Evolutionary conservation across 495 filamentous ascomycete genomes (phyloP).

Genomic region (Aspergillus sparsus): DNA sequence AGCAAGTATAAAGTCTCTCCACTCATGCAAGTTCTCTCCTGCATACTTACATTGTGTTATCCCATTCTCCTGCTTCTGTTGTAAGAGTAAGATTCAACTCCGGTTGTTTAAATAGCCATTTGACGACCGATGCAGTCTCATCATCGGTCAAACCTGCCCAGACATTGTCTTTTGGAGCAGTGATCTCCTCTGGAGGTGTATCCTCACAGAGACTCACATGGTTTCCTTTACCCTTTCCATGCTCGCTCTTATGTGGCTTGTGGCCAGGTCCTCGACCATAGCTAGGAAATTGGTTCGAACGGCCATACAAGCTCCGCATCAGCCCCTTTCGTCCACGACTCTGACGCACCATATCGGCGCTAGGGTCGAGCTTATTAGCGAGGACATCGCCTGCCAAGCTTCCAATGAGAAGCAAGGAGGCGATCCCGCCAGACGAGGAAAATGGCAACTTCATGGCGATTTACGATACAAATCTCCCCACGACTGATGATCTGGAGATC

Average conservation of each 20-base stretch:
- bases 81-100: constrained; percentile 21
- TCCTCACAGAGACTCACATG: constrained; percentile 8
- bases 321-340: constrained; percentile 12
- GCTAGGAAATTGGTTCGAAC: constrained; percentile 13
- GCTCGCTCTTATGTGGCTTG: background rate
- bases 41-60: constrained; percentile 22
- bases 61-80: constrained; percentile 20
- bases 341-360: constrained; percentile 10
- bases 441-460: constrained; percentile 20
- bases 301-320: constrained; percentile 17
- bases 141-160: constrained; percentile 20
- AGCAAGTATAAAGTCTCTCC: background rate
- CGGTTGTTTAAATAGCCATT: constrained; percentile 18
- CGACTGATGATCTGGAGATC: background rate
- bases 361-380: constrained; percentile 15
- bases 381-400: constrained; percentile 18
- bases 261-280: constrained; percentile 5
- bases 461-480: background rate
- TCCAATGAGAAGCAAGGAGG: constrained; percentile 19
- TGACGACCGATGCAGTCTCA: constrained; percentile 21
- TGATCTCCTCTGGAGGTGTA: constrained; percentile 16
- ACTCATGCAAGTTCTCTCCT: background rate
- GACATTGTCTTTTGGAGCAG: constrained; percentile 21
- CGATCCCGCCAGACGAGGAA: constrained; percentile 12
- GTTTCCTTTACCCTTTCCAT: background rate